These are phyloP conservation scores for Lupinus albus DNA, from an alignment of 306 rosid species.

Conservation along the genomic window DNA sequence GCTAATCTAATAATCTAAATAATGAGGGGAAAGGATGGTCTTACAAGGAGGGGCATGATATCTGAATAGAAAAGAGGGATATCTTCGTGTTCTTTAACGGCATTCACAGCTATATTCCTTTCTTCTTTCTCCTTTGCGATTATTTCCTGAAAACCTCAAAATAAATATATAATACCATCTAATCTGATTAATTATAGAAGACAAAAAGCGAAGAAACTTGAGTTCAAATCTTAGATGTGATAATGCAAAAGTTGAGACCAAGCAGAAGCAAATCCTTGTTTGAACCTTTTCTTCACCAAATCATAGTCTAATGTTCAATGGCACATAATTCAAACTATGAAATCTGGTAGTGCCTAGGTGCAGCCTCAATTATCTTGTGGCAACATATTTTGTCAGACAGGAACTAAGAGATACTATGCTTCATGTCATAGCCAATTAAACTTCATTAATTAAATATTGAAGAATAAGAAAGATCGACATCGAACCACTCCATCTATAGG, in stretches of 20 bases:
- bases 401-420: not conserved
- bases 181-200: not conserved
- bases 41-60: constrained; percentile 90
- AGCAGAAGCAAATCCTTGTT: constrained; percentile 3
- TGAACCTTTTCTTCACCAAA: not conserved
- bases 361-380: not conserved
- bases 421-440: constrained; percentile 3
- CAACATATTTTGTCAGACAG: not conserved
- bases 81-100: constrained; percentile 62
- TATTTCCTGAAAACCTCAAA: constrained; percentile 59
- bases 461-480: not conserved
- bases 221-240: constrained; percentile 9
- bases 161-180: constrained; percentile 16
- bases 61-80: constrained; percentile 88
- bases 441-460: not conserved
- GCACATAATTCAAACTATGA: constrained; percentile 4
- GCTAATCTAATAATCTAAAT: not conserved
- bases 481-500: not conserved
- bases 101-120: constrained; percentile 35
- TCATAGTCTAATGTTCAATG: constrained; percentile 1
- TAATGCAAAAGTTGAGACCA: constrained; percentile 6
- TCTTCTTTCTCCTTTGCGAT: constrained; percentile 80
- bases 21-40: constrained; percentile 24
- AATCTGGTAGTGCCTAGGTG: constrained; percentile 4
- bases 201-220: not conserved